A percentile compares a stretch with the other conserved stretches of the same genome.
These are phyloP conservation scores for Phytophthora ramorum DNA, from an alignment of 352 stramenopile species.

Conservation along the genomic window DNA sequence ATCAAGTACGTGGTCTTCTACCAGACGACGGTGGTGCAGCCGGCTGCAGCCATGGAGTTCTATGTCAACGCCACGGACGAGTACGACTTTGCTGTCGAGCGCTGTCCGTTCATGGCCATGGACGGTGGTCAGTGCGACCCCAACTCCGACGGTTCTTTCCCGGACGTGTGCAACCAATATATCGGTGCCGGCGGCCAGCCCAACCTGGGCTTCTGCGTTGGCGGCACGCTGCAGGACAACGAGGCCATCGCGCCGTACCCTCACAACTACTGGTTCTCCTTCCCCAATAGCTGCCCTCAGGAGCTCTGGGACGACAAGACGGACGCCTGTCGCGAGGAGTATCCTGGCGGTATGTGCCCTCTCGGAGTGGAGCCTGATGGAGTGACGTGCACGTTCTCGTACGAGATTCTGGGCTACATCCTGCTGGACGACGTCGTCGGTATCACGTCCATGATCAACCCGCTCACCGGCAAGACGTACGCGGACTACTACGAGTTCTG, in stretches of 20 bases:
- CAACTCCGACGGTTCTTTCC: constrained; percentile 11
- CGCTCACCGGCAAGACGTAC: constrained; percentile 43
- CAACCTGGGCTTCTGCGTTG: constrained; percentile 60
- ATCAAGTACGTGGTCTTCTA: constrained; percentile 73
- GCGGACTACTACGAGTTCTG: constrained; percentile 71
- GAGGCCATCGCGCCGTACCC: constrained; percentile 73
- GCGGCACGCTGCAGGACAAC: constrained; percentile 44
- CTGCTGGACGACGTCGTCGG: constrained; percentile 71
- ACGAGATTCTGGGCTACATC: constrained; percentile 69
- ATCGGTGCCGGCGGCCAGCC: constrained; percentile 46
- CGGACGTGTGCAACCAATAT: constrained; percentile 61
- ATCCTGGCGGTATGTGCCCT: constrained; percentile 53
- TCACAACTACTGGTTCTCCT: constrained; percentile 85
- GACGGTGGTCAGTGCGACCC: constrained; percentile 63
- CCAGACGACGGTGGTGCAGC: constrained; percentile 62
- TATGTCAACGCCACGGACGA: constrained; percentile 46
- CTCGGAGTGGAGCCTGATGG: constrained; percentile 63
- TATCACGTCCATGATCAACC: constrained; percentile 68
- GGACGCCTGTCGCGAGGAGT: constrained; percentile 41
- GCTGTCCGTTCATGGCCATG: constrained; percentile 65
- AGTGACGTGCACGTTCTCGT: constrained; percentile 66
- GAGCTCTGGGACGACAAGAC: constrained; percentile 55
- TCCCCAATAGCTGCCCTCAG: constrained; percentile 72
- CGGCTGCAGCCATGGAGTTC: constrained; percentile 44
- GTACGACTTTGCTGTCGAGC: constrained; percentile 48